A percentile compares a stretch with the other conserved stretches of the same genome.
Evolutionary conservation across 192 early-diverging fungal genomes (phyloP).

Genomic region (Gorgonomyces haynaldii): DNA sequence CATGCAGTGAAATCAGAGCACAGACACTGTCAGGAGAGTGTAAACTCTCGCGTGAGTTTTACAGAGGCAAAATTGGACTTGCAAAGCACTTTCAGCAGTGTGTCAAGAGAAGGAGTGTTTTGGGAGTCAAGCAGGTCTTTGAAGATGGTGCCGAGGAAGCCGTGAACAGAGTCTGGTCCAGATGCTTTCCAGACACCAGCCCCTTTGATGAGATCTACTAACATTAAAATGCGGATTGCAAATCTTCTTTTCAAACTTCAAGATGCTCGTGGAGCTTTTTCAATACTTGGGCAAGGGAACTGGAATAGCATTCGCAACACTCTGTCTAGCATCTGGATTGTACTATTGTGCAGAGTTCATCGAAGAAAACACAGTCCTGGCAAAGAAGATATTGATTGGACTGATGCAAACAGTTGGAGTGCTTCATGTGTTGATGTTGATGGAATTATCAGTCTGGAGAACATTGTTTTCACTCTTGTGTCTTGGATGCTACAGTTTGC

Average conservation of each 20-base stretch:
- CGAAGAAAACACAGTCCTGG: conserved; percentile 69
- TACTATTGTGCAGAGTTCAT: conserved; percentile 70
- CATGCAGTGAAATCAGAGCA: conserved; percentile 44
- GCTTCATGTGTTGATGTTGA: conserved; percentile 57
- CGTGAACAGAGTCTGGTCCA: conserved; percentile 75
- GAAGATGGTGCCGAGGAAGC: conserved; percentile 71
- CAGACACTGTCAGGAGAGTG: conserved; percentile 35
- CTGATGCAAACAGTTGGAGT: conserved; percentile 46
- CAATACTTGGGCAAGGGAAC: too few species aligned
- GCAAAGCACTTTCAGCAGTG: conserved; percentile 48
- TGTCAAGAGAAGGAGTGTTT: conserved; percentile 71
- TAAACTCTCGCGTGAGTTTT: conserved; percentile 29
- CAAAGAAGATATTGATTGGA: conserved; percentile 62
- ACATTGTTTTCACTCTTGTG: conserved; percentile 59
- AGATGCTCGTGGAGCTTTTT: too few species aligned
- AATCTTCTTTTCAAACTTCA: too few species aligned
- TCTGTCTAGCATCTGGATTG: conserved; percentile 59
- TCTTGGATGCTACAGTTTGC: conserved; percentile 68
- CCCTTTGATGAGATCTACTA: conserved; percentile 86
- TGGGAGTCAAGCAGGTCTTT: conserved; percentile 68
- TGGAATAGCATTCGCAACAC: conserved; percentile 18
- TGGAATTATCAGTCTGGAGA: conserved; percentile 71
- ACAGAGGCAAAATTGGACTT: conserved; percentile 26
- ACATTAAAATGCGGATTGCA: too few species aligned
- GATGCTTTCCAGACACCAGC: conserved; percentile 86